Base-by-base conservation (phyloP, 805 yeast genomes). In the Zygoascus flipseniorum region DNA sequence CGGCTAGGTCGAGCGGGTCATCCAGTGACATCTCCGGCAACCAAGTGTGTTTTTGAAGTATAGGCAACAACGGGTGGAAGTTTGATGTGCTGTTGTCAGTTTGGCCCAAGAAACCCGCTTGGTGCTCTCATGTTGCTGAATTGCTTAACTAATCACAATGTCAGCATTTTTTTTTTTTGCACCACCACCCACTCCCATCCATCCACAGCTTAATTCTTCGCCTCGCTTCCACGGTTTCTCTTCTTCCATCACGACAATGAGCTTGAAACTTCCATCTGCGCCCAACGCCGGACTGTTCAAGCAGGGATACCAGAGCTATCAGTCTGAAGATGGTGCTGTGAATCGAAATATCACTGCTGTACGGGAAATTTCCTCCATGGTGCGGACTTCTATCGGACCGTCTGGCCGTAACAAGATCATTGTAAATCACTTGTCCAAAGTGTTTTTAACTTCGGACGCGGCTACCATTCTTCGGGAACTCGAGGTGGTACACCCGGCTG, bases 351-450 rank as follows among this genome's bases (percentile, higher is more conserved):
- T 93, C 63, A 86, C 86, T 63, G 99, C 99, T 1, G 89, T 93
- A 56, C 81, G 96, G 63, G 98, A 93, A 70, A 86, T 93, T 70
- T 81, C 96, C 57, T 80, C 83, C 52, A 89, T 92, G 81, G 89
- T 95, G 57, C 78, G 90, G 55, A 89, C 97, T 1, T 89, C 97
- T 11, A 86, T 93, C 75, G 99, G 99, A 6, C 99, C 99, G 56
- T 86, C 95, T 71, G 99, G 99, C 51, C 80, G 97, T 65, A 93
- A 90, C 71, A 93, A 93, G 78, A 89, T 93, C 69, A 85, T 93
- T 62, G 96, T 93, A 53, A 92, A 92, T 72, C 80, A 87, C 62
- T 72, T 87, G 60, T 89, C 89, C 55, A 89, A 85, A 66, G 85
- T 88, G 23, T 88, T 89, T 68, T 81, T 93, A 57, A 93, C 98